These are phyloP conservation scores for Tricholomella constricta DNA, from an alignment of 768 basidiomycete genomes.

Conservation along the genomic window DNA sequence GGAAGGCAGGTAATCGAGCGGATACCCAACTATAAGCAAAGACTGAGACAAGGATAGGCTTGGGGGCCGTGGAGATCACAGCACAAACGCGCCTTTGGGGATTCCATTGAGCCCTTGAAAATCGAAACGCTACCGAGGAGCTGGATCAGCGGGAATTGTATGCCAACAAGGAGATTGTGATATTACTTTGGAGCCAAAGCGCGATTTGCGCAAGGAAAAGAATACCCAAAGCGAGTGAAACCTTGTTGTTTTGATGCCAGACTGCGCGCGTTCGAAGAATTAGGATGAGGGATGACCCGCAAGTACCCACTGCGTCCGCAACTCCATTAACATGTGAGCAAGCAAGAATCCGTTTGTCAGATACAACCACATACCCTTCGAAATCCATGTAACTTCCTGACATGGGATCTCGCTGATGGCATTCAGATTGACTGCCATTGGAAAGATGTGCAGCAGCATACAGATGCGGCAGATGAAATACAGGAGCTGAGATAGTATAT, in stretches of 20 bases:
- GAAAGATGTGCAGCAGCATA: conserved; percentile 35
- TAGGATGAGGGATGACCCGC: conserved; percentile 33
- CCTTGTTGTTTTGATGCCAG: conserved; percentile 30
- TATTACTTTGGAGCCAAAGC: conserved; percentile 35
- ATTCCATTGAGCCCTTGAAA: conserved; percentile 32
- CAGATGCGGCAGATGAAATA: conserved; percentile 34
- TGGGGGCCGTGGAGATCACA: conserved; percentile 33
- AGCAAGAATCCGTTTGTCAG: background rate
- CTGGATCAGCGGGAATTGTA: too few species aligned
- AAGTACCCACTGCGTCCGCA: conserved; percentile 34
- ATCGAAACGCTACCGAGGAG: conserved; percentile 33
- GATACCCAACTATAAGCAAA: conserved; percentile 33
- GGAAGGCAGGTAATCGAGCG: background rate
- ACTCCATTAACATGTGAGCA: conserved; percentile 18
- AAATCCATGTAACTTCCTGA: conserved; percentile 32
- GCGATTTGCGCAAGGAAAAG: conserved; percentile 32
- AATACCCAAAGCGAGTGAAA: conserved; percentile 22
- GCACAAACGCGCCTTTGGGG: conserved; percentile 29
- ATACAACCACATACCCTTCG: conserved; percentile 27
- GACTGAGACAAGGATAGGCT: conserved; percentile 28
- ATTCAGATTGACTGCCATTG: conserved; percentile 34
- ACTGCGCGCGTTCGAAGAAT: conserved; percentile 35
- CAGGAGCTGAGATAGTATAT: conserved; percentile 24
- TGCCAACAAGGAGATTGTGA: too few species aligned
- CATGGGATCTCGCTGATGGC: conserved; percentile 35